These are phyloP conservation scores for Achaetomiella virescens DNA, from an alignment of 495 filamentous ascomycete species.

Conservation along the genomic window DNA sequence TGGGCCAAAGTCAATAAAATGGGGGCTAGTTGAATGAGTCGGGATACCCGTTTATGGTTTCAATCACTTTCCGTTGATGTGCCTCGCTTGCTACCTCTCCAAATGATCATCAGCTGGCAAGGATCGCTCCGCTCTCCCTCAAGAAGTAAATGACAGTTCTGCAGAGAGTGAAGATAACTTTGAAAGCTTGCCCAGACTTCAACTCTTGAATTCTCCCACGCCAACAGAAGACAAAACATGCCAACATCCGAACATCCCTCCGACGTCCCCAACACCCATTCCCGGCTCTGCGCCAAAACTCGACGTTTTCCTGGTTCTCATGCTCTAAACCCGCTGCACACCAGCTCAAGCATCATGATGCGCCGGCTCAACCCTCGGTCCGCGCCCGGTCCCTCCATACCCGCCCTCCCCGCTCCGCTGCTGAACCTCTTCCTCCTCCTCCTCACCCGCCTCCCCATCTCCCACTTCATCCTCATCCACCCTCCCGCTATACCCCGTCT, in stretches of 20 bases:
- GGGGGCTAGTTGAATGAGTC: neutral
- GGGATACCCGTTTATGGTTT: constrained; percentile 6
- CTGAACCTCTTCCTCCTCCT: constrained; percentile 39
- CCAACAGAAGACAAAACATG: too few species aligned
- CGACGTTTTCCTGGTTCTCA: constrained; percentile 15
- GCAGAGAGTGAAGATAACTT: too few species aligned
- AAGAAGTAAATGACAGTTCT: too few species aligned
- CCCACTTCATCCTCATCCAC: constrained; percentile 46
- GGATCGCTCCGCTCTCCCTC: too few species aligned
- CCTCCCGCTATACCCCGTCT: neutral
- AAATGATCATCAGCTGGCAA: too few species aligned
- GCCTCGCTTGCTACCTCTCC: neutral
- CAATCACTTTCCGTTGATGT: neutral
- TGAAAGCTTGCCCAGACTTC: too few species aligned
- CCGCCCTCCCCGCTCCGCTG: constrained; percentile 30
- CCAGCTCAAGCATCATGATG: neutral
- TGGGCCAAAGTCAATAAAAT: neutral
- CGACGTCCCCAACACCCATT: too few species aligned
- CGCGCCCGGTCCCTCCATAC: constrained; percentile 18
- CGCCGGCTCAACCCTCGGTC: constrained; percentile 7
- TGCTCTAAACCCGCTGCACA: neutral
- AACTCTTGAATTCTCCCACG: too few species aligned
- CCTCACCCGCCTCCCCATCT: constrained; percentile 48
- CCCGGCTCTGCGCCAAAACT: too few species aligned
- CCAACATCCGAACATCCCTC: too few species aligned